A percentile compares a stretch with the other conserved stretches of the same genome.
Evolutionary conservation across 106 monocot species (phyloP).

Genomic region (Dactylorhiza incarnata): DNA sequence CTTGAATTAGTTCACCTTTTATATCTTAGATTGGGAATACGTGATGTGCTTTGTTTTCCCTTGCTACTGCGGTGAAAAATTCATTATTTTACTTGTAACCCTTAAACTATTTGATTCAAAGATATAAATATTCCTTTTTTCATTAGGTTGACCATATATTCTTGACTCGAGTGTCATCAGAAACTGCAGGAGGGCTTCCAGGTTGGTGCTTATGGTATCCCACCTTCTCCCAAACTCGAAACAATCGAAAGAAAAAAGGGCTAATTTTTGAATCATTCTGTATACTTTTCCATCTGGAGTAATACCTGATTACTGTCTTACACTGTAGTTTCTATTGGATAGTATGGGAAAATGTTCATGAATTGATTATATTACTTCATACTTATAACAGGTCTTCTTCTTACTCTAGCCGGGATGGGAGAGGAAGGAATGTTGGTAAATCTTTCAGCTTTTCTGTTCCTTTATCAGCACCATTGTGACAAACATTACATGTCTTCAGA

Average conservation of each 20-base stretch:
- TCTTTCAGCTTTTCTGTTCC: slow-evolving; percentile 4
- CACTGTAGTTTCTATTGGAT: background rate
- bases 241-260: background rate
- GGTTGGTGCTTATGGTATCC: slow-evolving; percentile 28
- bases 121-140: slow-evolving; percentile 4
- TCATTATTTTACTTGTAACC: background rate
- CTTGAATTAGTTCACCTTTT: no score
- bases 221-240: background rate
- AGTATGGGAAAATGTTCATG: background rate
- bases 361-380: background rate
- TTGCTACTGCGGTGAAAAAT: background rate
- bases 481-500: background rate
- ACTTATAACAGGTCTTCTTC: slow-evolving; percentile 56
- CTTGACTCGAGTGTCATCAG: slow-evolving; percentile 92
- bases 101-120: background rate
- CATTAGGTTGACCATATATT: slow-evolving; percentile 92
- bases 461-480: background rate
- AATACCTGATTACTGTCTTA: background rate
- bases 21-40: no score
- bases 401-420: slow-evolving; percentile 91
- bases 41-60: background rate
- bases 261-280: background rate
- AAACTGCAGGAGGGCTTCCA: slow-evolving; percentile 99
- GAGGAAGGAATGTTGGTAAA: slow-evolving; percentile 97
- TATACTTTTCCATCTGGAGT: background rate